Conservation (phyloP, 2,329 filamentous ascomycete genomes). For the Neonectria magnoliae region DNA sequence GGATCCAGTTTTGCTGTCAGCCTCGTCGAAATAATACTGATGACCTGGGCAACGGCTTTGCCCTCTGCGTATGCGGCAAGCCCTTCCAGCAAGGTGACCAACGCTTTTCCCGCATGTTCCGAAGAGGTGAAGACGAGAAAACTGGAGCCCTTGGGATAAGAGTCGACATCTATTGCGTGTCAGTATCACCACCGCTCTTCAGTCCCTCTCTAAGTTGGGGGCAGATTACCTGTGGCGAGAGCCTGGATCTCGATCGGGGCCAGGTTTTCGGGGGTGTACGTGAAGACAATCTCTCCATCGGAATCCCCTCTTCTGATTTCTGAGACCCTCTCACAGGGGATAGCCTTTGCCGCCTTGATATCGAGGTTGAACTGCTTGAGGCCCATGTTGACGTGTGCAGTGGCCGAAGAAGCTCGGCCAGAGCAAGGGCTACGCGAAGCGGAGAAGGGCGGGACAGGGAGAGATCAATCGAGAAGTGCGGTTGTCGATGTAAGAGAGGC, state of each 20-base stretch:
- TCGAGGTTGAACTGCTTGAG: conserved; percentile 73
- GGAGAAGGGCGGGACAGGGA: no score
- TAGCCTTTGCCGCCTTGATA: conserved; percentile 49
- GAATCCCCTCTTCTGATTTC: conserved; percentile 70
- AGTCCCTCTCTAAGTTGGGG: neutral
- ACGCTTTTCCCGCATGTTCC: conserved; percentile 46
- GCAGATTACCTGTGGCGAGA: conserved; percentile 47
- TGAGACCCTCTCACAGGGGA: conserved; percentile 60
- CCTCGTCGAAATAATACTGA: conserved; percentile 28
- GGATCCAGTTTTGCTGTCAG: conserved; percentile 26
- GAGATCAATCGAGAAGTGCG: neutral
- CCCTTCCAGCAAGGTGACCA: conserved; percentile 58
- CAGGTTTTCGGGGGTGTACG: conserved; percentile 51
- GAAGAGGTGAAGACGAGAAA: conserved; percentile 58
- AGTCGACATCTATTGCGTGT: conserved; percentile 41
- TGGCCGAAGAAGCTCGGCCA: neutral
- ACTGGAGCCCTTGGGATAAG: conserved; percentile 50
- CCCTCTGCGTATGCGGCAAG: conserved; percentile 46
- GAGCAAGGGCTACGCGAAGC: neutral
- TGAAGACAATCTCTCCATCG: conserved; percentile 77
- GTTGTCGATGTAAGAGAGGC: neutral
- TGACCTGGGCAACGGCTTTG: conserved; percentile 39
- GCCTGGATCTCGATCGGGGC: conserved; percentile 50
- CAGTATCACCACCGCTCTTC: neutral
- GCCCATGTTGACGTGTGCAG: conserved; percentile 61